Evolutionary conservation across 23 red algal genomes (phyloP).

Genomic region (Gracilaria gracilis): DNA sequence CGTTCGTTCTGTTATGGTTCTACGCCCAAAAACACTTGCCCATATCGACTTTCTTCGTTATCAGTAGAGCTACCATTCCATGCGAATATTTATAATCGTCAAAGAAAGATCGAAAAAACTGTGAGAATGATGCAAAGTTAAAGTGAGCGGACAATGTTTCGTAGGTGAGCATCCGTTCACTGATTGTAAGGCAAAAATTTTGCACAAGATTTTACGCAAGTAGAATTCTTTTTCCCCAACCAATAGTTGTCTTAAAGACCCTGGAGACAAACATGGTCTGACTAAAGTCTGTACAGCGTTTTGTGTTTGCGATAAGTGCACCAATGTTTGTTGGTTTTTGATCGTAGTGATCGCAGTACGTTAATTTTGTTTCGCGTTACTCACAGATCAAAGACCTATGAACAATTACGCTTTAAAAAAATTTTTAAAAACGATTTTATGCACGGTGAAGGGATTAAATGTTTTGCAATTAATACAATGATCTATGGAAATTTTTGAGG

Average conservation of each 20-base stretch:
- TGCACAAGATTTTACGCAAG: not conserved
- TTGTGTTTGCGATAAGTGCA: not conserved
- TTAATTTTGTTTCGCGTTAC: too few species aligned
- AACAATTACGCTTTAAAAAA: too few species aligned
- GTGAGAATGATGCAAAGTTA: not conserved
- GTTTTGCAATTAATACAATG: too few species aligned
- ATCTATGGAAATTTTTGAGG: too few species aligned
- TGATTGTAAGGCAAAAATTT: not conserved
- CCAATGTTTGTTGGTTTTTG: not conserved
- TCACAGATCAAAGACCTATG: too few species aligned
- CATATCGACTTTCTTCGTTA: constrained; percentile 21
- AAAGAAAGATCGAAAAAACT: not conserved
- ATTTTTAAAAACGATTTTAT: too few species aligned
- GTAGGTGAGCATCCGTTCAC: not conserved
- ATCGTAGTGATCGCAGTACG: constrained; percentile 9
- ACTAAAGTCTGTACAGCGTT: not conserved
- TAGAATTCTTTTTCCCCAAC: not conserved
- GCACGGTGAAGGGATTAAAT: too few species aligned
- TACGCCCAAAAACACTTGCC: not conserved
- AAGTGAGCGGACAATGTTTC: not conserved
- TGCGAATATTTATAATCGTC: not conserved
- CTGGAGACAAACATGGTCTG: not conserved
- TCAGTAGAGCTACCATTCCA: not conserved
- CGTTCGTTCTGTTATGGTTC: not conserved
- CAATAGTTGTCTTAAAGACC: not conserved